Evolutionary conservation across 768 basidiomycete species (phyloP).

Genomic region (Myochromella boudieri): DNA sequence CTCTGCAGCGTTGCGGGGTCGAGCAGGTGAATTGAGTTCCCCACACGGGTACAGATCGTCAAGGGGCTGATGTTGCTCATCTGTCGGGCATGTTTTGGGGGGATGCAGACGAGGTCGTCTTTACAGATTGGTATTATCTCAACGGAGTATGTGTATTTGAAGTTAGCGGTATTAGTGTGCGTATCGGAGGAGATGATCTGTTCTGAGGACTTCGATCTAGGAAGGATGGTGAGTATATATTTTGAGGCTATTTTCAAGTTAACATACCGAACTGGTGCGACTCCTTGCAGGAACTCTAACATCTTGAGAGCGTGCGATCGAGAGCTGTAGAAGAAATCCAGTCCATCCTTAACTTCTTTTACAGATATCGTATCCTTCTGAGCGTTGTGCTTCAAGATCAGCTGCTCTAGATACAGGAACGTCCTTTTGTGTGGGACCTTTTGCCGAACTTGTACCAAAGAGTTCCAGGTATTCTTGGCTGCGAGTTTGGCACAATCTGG

Average conservation of each 20-base stretch:
- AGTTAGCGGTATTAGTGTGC: constrained; percentile 90
- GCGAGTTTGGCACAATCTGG: constrained; percentile 91
- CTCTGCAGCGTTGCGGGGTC: constrained; percentile 86
- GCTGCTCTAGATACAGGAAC: constrained; percentile 94
- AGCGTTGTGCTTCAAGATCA: constrained; percentile 94
- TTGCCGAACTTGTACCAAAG: constrained; percentile 97
- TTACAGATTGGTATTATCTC: constrained; percentile 98
- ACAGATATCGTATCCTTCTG: constrained; percentile 96
- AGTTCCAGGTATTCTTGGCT: constrained; percentile 99
- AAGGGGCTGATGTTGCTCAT: constrained; percentile 89
- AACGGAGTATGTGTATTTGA: constrained; percentile 96
- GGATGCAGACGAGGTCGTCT: constrained; percentile 93
- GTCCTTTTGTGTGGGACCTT: constrained; percentile 98
- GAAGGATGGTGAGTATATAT: background rate
- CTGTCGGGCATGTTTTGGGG: constrained; percentile 75
- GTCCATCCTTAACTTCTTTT: constrained; percentile 89
- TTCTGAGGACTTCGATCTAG: constrained; percentile 88
- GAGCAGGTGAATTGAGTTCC: constrained; percentile 87
- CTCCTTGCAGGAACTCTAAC: constrained; percentile 88
- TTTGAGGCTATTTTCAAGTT: constrained; percentile 5
- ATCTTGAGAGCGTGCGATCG: constrained; percentile 94
- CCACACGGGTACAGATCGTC: constrained; percentile 86
- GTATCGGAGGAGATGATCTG: constrained; percentile 92
- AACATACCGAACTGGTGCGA: constrained; percentile 83
- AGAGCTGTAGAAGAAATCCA: constrained; percentile 95